Base-by-base conservation (phyloP, 345 rosid genomes). In the Noccaea caerulescens region DNA sequence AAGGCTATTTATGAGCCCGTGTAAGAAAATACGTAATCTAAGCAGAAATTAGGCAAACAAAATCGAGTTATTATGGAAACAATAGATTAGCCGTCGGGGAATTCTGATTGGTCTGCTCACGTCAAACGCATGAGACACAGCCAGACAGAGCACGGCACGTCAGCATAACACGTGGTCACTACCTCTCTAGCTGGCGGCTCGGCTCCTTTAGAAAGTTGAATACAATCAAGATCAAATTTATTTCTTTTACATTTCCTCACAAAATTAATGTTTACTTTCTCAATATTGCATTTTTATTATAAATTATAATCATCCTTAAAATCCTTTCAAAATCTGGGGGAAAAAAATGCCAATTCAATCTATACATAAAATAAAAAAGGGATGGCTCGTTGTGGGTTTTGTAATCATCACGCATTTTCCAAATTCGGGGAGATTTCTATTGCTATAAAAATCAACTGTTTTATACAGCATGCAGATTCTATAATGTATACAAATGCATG, bases 101-200 rank as follows among this genome's bases (percentile, higher is more conserved):
- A 68, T 68, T 75, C 58, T 75, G 74, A 75, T 68, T 75, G 79
- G 74, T 75, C 63, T 27, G 27, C 45, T 55, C 74, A 68, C 74
- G 79, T 62, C 65, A 68, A 75, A 75, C 50, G 79, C 68, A 56
- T 75, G 79, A 45, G 45, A 44, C 32, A 7, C 44, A 75, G 25
- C 79, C 63, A 61, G 55, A 16, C 4, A 68, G 58, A 54, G 11
- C 79, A 68, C 74, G 79, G 36, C 74, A 75, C 70, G 63, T 75
- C 74, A 62, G 62, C 69, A 72, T 44, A 5, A 53, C 63, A 72
- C 76, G 76, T 72, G 63, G 55, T 55, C 7, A 5, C 23, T 51
- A 18, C 6, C 18, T 70, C 42, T 50, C 36, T 7, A 69, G 32
- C 66, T n/a, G 66, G 50, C 59, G 50, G 14, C 75, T 71, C 54